Evolutionary conservation across 805 yeast species (phyloP).

Genomic region (Teunomyces gatunensis): DNA sequence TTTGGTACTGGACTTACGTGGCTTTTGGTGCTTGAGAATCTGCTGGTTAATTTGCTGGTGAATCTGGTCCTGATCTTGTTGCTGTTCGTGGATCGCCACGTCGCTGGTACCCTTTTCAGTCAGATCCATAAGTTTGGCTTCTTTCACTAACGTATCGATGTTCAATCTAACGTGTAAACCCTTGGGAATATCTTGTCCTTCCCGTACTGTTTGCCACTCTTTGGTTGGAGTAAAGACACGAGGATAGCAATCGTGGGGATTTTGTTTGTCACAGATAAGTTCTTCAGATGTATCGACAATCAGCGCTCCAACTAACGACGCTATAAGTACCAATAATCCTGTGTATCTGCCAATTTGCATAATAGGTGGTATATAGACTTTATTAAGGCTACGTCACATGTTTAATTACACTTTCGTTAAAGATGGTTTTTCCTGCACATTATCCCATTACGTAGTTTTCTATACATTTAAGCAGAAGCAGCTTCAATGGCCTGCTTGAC

Average conservation of each 20-base stretch:
- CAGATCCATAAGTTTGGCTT: conserved; percentile 60
- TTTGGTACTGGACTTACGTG: conserved; percentile 5
- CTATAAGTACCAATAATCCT: neutral
- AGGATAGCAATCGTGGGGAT: conserved; percentile 59
- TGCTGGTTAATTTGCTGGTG: conserved; percentile 4
- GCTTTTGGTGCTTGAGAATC: conserved; percentile 2
- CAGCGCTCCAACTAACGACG: conserved; percentile 1
- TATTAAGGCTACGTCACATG: too few species aligned
- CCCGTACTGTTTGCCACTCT: conserved; percentile 68
- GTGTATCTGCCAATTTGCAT: neutral
- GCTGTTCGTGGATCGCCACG: conserved; percentile 9
- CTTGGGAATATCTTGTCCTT: conserved; percentile 74
- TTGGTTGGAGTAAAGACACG: conserved; percentile 56
- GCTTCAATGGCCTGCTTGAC: conserved; percentile 61
- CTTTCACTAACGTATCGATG: conserved; percentile 65
- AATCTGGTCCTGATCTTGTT: neutral
- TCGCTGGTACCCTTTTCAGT: neutral
- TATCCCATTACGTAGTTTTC: neutral
- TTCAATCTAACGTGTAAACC: conserved; percentile 78
- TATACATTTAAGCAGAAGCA: conserved; percentile 12
- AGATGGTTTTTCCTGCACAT: neutral
- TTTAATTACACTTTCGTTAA: neutral
- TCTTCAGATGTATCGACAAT: conserved; percentile 9
- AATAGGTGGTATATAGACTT: too few species aligned
- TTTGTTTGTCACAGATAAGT: conserved; percentile 40